Evolutionary conservation across 805 yeast genomes (phyloP).

Genomic region (Huiozyma sinensis): DNA sequence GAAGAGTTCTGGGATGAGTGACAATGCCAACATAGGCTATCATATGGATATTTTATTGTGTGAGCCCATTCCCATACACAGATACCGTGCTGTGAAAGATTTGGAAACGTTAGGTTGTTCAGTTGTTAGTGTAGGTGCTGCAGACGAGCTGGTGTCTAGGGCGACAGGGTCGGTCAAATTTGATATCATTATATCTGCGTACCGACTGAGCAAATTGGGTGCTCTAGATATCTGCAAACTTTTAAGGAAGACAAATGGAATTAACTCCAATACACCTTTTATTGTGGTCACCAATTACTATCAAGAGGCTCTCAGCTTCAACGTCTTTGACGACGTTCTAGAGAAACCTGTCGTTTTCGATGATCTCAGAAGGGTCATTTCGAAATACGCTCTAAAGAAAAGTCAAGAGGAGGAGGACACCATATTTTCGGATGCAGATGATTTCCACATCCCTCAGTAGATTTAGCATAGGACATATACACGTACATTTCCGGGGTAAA

Average conservation of each 20-base stretch:
- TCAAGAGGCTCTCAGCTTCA: constrained; percentile 48
- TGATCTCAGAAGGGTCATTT: constrained; percentile 19
- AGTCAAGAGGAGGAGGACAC: constrained; percentile 25
- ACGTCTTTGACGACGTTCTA: constrained; percentile 53
- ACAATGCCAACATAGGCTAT: constrained; percentile 8
- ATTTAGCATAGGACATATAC: no score
- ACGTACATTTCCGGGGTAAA: no score
- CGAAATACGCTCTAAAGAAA: constrained; percentile 24
- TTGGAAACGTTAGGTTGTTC: constrained; percentile 66
- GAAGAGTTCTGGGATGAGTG: constrained; percentile 15
- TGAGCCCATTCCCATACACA: constrained; percentile 76
- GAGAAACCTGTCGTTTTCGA: constrained; percentile 51
- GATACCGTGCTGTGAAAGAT: constrained; percentile 54
- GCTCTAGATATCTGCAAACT: constrained; percentile 70
- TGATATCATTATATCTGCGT: constrained; percentile 72
- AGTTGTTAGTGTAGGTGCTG: constrained; percentile 65
- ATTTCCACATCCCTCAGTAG: neutral
- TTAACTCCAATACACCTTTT: constrained; percentile 69
- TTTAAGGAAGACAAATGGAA: constrained; percentile 62
- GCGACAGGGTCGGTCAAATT: constrained; percentile 77
- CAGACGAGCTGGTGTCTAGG: constrained; percentile 72
- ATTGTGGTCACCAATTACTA: constrained; percentile 64
- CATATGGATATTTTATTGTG: constrained; percentile 64
- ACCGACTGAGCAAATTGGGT: constrained; percentile 54
- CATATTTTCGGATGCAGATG: constrained; percentile 20